Evolutionary conservation across 768 basidiomycete genomes (phyloP), one percentile per base, ranked within the genome.

Genomic region (Tephrocybe sp.): DNA sequence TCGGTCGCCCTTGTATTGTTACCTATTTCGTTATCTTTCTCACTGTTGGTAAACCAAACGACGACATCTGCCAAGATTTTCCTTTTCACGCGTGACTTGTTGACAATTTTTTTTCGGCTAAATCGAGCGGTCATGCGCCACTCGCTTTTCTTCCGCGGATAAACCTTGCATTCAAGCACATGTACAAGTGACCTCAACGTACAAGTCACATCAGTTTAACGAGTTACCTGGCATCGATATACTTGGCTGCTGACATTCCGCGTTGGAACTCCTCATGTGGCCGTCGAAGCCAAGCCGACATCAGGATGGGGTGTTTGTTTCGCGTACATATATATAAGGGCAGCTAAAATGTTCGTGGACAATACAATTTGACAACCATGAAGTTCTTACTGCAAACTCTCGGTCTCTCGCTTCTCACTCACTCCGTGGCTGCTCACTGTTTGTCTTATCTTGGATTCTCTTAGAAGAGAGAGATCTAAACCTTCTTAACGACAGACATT

Each of bases 41-140:
- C 7, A 5, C 28, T 6, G 12, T 30, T 30, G 12, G 28, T 30
- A 30, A 30, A 30, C 5, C 28, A 30, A 30, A 30, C 28, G n/a
- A n/a, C n/a, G n/a, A n/a, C n/a, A 36, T 36, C 15, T 36, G 34
- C 34, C 34, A 36, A 36, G 34, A 4, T 4, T 30, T 12, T 36
- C 15, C 15, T 36, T 14, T 9, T 36, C 15, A 7, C 34, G 15
- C 34, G 34, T 15, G 34, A 9, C 8, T 7, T 14, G 7, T 10
- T 4, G 4, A 4, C 23, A 17, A 23, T n/a, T 15, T 18, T 26
- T 15, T 28, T 20, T 53, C 45, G 51, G 45, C 30, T 30, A 53
- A 53, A 52, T 39, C 14, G 24, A 43, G 30, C 6, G 39, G 41
- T 53, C 45, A 48, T 42, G 32, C 51, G 20, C 45, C 45, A 48